These are phyloP conservation scores for Fusarium nurragi DNA, from an alignment of 2,329 filamentous ascomycete species.

Conservation along the genomic window DNA sequence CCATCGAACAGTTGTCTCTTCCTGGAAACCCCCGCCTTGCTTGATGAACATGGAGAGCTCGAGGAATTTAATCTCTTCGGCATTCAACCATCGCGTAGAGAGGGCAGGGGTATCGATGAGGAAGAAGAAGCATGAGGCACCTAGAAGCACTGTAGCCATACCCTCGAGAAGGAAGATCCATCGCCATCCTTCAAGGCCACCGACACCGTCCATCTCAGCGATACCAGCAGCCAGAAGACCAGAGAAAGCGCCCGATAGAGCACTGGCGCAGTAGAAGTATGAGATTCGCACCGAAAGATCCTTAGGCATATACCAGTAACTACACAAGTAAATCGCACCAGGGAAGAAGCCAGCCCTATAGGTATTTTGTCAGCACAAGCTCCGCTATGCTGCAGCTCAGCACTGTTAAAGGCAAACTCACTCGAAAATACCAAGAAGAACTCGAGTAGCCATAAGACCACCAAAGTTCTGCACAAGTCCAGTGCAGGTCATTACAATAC, in stretches of 20 bases:
- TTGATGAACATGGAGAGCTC: slow-evolving; percentile 47
- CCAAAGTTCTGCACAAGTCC: slow-evolving; percentile 67
- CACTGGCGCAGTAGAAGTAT: slow-evolving; percentile 81
- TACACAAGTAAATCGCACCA: slow-evolving; percentile 77
- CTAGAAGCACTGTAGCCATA: slow-evolving; percentile 49
- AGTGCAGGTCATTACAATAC: slow-evolving; percentile 71
- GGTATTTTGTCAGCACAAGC: background rate
- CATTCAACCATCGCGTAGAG: slow-evolving; percentile 47
- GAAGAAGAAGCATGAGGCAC: slow-evolving; percentile 55
- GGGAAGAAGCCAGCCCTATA: slow-evolving; percentile 71
- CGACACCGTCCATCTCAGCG: slow-evolving; percentile 70
- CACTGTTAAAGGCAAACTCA: slow-evolving; percentile 5
- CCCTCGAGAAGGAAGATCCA: slow-evolving; percentile 45
- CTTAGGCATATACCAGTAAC: slow-evolving; percentile 79
- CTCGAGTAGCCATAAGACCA: slow-evolving; percentile 68
- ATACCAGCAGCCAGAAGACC: slow-evolving; percentile 75
- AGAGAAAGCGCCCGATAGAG: slow-evolving; percentile 77
- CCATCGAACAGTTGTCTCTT: slow-evolving; percentile 36
- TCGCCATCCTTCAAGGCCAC: slow-evolving; percentile 50
- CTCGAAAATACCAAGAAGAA: slow-evolving; percentile 75
- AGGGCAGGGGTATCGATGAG: slow-evolving; percentile 54
- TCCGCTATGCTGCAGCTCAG: background rate
- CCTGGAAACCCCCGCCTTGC: slow-evolving; percentile 44
- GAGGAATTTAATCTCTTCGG: slow-evolving; percentile 42
- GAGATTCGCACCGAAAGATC: slow-evolving; percentile 79